Percentiles rank a stretch among this genome's conserved stretches.
Evolutionary conservation across 306 rosid species (phyloP).

Genomic region (Vigna trinervia): DNA sequence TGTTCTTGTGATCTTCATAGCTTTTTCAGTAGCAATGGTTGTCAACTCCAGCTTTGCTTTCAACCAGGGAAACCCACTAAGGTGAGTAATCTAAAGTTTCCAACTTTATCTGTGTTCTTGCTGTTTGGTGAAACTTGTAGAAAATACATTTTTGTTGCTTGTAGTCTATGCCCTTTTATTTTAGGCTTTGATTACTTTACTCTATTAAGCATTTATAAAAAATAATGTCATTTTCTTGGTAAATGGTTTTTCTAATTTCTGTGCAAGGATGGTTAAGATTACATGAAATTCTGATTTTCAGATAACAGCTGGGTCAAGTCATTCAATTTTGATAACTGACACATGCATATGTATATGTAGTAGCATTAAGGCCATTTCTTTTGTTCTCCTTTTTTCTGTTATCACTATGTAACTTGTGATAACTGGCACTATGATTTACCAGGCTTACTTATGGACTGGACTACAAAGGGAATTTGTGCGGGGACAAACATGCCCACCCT

Average conservation of each 20-base stretch:
- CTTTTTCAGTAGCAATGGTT: constrained; percentile 95
- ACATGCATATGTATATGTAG: constrained; percentile 35
- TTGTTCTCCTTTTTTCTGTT: constrained; percentile 17
- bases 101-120: constrained; percentile 30
- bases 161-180: constrained; percentile 13
- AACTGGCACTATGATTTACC: constrained; percentile 38
- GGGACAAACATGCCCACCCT: constrained; percentile 82
- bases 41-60: constrained; percentile 97
- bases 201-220: constrained; percentile 1
- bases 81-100: constrained; percentile 53
- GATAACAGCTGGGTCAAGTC: neutral
- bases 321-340: constrained; percentile 12
- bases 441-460: constrained; percentile 98
- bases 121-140: neutral
- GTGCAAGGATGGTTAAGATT: constrained; percentile 40
- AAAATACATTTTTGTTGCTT: constrained; percentile 17
- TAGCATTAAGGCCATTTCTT: neutral
- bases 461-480: constrained; percentile 94
- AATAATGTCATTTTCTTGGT: neutral
- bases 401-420: constrained; percentile 28
- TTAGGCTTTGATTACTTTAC: constrained; percentile 12
- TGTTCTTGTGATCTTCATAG: constrained; percentile 75
- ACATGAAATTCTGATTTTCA: constrained; percentile 19
- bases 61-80: constrained; percentile 85
- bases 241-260: constrained; percentile 5